Base-by-base conservation (phyloP, 1,284 basidiomycete species). In the Cronartium quercuum region DNA sequence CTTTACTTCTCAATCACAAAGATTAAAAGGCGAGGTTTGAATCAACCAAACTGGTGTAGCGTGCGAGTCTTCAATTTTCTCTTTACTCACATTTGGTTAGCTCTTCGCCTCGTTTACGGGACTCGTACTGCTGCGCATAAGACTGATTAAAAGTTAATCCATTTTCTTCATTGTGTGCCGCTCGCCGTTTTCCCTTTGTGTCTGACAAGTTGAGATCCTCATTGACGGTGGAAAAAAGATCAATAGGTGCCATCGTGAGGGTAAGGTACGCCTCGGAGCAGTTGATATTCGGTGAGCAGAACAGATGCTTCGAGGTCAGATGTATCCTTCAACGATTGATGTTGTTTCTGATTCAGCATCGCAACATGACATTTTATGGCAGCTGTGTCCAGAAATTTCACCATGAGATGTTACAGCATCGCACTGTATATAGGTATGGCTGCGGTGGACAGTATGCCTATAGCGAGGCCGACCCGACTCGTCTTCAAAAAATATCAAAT, bases 61-160 rank as follows among this genome's bases (percentile, higher is more conserved):
- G 37, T 70, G 3, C 24, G 62, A 13, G 58, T 51, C 18, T 58
- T 42, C 67, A 47, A 67, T 37, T 64, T 63, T 62, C 66, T 51
- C 41, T 40, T 13, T 58, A 85, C 89, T 77, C 77, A 92, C 91
- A 82, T 82, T 89, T 89, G 65, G 86, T 85, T 41, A 92, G 85
- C 81, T 92, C 91, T 80, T 93, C 91, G 42, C 90, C 85, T 79
- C 92, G 89, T 80, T 92, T 93, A 78, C 86, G 87, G 79, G 88
- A 86, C 76, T 90, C 86, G 78, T 89, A 93, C 0, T 90, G 90
- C 77, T 90, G 91, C 12, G 90, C 91, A 77, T 87, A 93, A 76
- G 90, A 88, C 77, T 91, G 87, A 80, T 93, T 92, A 77, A 92
- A 86, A 0, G 88, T 90, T 60, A 92, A 81, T 66, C 85, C 84